A percentile compares a stretch with the other conserved stretches of the same genome.
Evolutionary conservation across 2,329 filamentous ascomycete species (phyloP).

Genomic region (Alternaria triticimaculans): DNA sequence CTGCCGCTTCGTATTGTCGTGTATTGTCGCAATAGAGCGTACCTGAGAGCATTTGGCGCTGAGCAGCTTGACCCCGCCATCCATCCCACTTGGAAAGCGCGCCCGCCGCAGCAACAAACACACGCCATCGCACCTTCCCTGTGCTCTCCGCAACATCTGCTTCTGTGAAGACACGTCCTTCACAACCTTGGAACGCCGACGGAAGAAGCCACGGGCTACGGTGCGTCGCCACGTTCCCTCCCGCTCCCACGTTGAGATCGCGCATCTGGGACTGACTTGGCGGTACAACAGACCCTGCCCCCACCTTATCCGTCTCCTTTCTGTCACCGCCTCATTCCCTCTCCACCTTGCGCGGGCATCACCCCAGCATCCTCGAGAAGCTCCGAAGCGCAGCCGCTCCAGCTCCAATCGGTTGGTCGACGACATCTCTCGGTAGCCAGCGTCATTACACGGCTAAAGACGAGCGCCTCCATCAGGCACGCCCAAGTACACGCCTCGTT

Average conservation of each 20-base stretch:
- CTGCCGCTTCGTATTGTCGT: not conserved
- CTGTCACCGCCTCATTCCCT: constrained; percentile 19
- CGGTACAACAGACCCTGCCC: constrained; percentile 14
- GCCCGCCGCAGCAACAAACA: constrained; percentile 10
- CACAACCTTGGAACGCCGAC: not conserved
- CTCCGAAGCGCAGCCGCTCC: not conserved
- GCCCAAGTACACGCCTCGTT: not conserved
- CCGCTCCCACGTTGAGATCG: not conserved
- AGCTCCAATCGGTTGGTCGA: not conserved
- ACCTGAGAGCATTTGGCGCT: constrained; percentile 6
- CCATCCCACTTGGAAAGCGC: constrained; percentile 10
- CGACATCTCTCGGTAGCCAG: not conserved
- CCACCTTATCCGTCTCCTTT: constrained; percentile 18
- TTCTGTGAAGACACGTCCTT: not conserved
- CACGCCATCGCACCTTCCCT: constrained; percentile 11
- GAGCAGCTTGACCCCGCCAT: constrained; percentile 13
- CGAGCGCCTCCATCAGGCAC: not conserved
- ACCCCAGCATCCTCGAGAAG: constrained; percentile 6
- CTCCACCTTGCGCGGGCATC: constrained; percentile 14
- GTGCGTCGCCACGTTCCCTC: not conserved
- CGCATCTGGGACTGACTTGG: constrained; percentile 7
- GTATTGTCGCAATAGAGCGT: not conserved
- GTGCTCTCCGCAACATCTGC: not conserved
- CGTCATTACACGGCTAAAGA: constrained; percentile 3
- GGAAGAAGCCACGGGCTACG: not conserved